Evolutionary conservation across 2,329 filamentous ascomycete genomes (phyloP).

Genomic region (Penicillium occitanis): DNA sequence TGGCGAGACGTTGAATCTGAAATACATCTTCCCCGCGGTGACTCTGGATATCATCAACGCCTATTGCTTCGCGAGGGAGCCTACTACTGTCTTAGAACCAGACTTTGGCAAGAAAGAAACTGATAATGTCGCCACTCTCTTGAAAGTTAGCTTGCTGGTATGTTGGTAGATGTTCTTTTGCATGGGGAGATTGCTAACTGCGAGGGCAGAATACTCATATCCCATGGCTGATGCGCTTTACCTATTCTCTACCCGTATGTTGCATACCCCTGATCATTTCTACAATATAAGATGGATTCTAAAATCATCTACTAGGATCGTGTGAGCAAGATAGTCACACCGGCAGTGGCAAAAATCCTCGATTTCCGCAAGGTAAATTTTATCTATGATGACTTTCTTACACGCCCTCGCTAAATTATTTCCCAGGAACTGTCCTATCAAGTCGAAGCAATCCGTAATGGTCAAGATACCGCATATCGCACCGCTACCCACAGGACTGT

Average conservation of each 20-base stretch:
- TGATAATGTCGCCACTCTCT: not conserved
- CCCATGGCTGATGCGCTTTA: not conserved
- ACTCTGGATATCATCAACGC: not conserved
- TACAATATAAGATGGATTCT: not conserved
- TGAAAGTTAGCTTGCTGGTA: conserved; percentile 6
- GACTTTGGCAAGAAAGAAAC: not conserved
- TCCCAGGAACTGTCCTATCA: not conserved
- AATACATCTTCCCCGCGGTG: not conserved
- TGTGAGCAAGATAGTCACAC: conserved; percentile 10
- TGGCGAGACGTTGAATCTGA: not conserved
- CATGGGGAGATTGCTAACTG: not conserved
- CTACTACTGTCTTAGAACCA: not conserved
- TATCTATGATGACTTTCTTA: not conserved
- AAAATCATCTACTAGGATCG: not conserved
- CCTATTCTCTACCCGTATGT: not conserved
- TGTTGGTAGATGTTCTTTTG: not conserved
- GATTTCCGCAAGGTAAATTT: conserved; percentile 5
- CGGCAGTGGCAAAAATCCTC: conserved; percentile 15
- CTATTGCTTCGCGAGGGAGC: not conserved
- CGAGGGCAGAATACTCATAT: not conserved
- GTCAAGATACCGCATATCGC: not conserved
- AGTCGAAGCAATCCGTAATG: conserved; percentile 3
- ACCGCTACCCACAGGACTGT: not conserved
- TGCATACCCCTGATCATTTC: not conserved
- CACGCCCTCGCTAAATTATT: not conserved